phyloP scores from a whole-genome alignment of 2,329 filamentous ascomycete species.

The Ramichloridium luteum region DNA sequence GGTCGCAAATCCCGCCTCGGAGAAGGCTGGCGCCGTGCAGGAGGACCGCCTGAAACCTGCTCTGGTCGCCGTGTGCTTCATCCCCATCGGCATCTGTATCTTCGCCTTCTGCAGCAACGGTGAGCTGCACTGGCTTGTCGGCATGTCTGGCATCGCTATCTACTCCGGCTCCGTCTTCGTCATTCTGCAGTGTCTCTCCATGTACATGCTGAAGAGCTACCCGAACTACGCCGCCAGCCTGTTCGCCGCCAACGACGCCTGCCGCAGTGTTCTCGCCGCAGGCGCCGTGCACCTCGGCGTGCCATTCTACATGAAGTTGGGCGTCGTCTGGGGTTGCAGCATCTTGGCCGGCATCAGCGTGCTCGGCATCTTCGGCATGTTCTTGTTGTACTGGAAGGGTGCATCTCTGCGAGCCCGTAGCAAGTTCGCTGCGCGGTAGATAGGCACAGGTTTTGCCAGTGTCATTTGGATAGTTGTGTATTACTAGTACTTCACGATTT shows the following conservation, averaged over 20 bases:
- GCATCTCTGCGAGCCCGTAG: constrained; percentile 3
- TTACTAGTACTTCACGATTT: too few species aligned
- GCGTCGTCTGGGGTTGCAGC: constrained; percentile 44
- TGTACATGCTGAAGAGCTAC: constrained; percentile 28
- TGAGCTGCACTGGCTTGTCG: constrained; percentile 27
- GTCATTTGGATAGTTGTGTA: too few species aligned
- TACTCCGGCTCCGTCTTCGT: constrained; percentile 28
- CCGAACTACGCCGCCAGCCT: constrained; percentile 40
- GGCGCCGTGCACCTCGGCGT: constrained; percentile 46
- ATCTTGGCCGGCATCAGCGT: constrained; percentile 37
- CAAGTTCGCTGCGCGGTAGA: too few species aligned
- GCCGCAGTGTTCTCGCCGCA: constrained; percentile 44
- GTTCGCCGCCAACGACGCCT: constrained; percentile 49
- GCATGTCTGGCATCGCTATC: constrained; percentile 29
- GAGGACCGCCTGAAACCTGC: constrained; percentile 24
- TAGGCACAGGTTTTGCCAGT: too few species aligned
- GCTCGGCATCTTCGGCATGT: constrained; percentile 4
- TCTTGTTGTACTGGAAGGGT: constrained; percentile 5
- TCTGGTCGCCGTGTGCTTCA: constrained; percentile 17
- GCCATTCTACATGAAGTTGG: constrained; percentile 42
- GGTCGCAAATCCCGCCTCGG: background rate
- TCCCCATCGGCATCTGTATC: constrained; percentile 24
- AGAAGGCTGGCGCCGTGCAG: constrained; percentile 5
- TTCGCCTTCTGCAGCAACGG: constrained; percentile 21
- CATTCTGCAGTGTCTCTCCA: constrained; percentile 31